A percentile compares a stretch with the other conserved stretches of the same genome.
Conservation (phyloP, 2,329 filamentous ascomycete species). For the Calonectria crousiana region DNA sequence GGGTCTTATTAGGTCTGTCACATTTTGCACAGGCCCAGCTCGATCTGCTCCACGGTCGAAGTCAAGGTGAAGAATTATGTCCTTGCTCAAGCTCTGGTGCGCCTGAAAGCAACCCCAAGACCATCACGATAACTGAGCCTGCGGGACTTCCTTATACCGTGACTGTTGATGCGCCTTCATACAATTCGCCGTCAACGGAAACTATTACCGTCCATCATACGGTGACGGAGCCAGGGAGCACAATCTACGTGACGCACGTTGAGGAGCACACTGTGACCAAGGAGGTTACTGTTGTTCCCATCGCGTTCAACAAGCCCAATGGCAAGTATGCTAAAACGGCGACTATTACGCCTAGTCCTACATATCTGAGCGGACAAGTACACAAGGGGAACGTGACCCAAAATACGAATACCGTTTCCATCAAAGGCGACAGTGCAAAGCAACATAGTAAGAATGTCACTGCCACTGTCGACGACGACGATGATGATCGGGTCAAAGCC, state of each 20-base stretch:
- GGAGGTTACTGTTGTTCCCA: constrained; percentile 30
- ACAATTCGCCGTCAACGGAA: constrained; percentile 32
- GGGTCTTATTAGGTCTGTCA: constrained; percentile 43
- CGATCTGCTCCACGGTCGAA: constrained; percentile 34
- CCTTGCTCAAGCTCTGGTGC: constrained; percentile 42
- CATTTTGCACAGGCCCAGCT: constrained; percentile 44
- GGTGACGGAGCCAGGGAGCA: constrained; percentile 39
- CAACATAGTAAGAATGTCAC: not conserved
- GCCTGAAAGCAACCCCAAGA: constrained; percentile 27
- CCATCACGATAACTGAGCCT: constrained; percentile 45
- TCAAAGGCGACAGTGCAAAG: not conserved
- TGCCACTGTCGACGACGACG: not conserved
- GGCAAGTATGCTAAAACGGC: not conserved
- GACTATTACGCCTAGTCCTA: not conserved
- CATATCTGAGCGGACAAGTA: not conserved
- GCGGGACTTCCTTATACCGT: constrained; percentile 30
- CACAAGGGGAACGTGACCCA: not conserved
- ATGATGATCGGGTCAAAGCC: not conserved
- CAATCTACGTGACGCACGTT: constrained; percentile 40
- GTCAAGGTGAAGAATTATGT: constrained; percentile 43
- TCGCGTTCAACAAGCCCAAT: not conserved
- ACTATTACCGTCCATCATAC: constrained; percentile 44
- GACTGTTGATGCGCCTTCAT: constrained; percentile 34
- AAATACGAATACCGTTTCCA: constrained; percentile 24
- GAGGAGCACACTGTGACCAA: constrained; percentile 40